Evolutionary conservation across 768 basidiomycete species (phyloP), one percentile per base, ranked within the genome.

Genomic region (Auricularia cornea): DNA sequence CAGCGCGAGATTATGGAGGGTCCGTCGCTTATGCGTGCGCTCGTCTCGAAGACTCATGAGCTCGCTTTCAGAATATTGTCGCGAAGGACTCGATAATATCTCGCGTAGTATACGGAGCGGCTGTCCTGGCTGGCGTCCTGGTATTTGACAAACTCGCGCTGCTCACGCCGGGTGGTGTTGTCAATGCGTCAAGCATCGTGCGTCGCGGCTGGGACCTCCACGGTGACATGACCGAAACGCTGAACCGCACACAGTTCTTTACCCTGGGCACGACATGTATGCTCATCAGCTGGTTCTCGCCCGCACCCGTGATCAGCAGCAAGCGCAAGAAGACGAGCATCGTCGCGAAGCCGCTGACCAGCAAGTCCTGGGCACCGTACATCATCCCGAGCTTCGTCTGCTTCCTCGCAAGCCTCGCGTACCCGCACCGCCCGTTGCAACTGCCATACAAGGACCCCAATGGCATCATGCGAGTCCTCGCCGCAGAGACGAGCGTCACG

Each of bases 401-500:
- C 44, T 28, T 44, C 44, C 23, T 60, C 41, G n/a, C 60, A 30
- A n/a, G 35, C 63, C 20, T 64, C 59, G 63, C 85, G 11, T 80
- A 84, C 20, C 79, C 89, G 35, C 80, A 80, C 2, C 81, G 82
- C 70, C 86, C 84, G 40, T 72, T 38, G 30, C 48, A n/a, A 26
- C 66, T 84, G 18, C 78, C 83, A 3, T 86, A 83, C 68, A 76
- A 72, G 31, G 84, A 82, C 65, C 83, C 83, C 2, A 73, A 70
- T 32, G 79, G 79, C 63, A 82, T 84, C 2, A 75, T 90, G n/a
- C 82, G 79, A 38, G 82, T 93, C 29, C 82, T 88, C 59, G 90
- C 83, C 1, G 81, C 88, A 1, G 80, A 80, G 23, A 79, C 84
- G 62, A 89, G 89, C 23, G 73, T 81, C n/a, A 95, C 92, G 1